Percentiles rank a stretch among this genome's conserved stretches.
Conservation (phyloP, 768 basidiomycete genomes). For the Suillus clintonianus region DNA sequence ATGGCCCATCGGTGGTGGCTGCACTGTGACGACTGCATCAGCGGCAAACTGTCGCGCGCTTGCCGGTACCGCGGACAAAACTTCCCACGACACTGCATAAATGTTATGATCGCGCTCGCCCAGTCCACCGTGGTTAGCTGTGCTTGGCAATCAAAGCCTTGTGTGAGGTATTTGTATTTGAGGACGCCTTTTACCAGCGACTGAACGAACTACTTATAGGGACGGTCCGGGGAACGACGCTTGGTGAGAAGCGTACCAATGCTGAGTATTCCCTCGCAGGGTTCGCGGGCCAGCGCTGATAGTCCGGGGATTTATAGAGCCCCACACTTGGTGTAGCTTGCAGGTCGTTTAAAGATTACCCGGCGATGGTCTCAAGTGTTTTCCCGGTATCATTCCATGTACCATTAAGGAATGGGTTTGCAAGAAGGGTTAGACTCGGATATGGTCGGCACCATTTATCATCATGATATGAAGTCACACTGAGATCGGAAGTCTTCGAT, state of each 20-base stretch:
- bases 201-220: background rate
- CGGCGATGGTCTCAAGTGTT: background rate
- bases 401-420: background rate
- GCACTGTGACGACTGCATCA: background rate
- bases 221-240: background rate
- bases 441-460: background rate
- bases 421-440: conserved; percentile 4
- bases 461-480: conserved; percentile 15
- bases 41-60: too few species aligned
- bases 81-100: background rate
- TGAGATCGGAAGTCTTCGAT: conserved; percentile 29
- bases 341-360: background rate
- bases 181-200: background rate
- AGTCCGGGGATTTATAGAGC: conserved; percentile 22
- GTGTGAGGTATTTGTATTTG: background rate
- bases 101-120: background rate
- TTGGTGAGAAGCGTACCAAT: background rate
- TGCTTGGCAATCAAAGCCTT: background rate
- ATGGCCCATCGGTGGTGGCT: background rate
- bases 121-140: background rate
- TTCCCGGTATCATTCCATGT: background rate
- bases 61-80: background rate
- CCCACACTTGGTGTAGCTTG: conserved; percentile 6
- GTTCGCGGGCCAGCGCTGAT: conserved; percentile 10
- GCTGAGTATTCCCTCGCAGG: background rate